Base-by-base conservation (phyloP, 1,139 yeast species). In the Magnusiomyces ingens region DNA sequence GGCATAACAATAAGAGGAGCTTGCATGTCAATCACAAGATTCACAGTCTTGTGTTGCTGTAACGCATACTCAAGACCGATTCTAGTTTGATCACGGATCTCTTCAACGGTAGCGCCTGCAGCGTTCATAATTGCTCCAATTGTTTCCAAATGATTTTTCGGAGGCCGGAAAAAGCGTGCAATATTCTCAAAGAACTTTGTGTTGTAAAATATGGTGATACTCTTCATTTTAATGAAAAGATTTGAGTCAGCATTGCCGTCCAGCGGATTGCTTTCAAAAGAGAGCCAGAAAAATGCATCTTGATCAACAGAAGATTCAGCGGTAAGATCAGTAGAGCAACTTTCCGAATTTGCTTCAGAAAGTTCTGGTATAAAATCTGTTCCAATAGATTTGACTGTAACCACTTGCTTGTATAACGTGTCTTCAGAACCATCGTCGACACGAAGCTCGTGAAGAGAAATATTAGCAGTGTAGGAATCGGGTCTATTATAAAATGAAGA, bases 1-100 rank as follows among this genome's bases (percentile, higher is more conserved):
- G 99, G 99, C 42, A 93, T 63, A n/a, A 93, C 86, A 32, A 94
- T 81, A 59, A 94, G 75, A 0, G 99, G 99, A 0, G 99, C 96
- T 64, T 91, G 96, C 50, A 94, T 74, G 67, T 94, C 98, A 57
- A 93, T 77, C 61, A 86, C 82, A 26, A 91, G 79, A 64, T 89
- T 85, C 51, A 91, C 73, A 0, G 98, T 91, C 66, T 91, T 90
- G 70, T 93, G 99, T 63, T 93, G 96, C 58, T 90, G 95, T 59
- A 94, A 75, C 0, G 96, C 95, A 62, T 94, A 90, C 67, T 91
- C 96, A 38, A 94, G 76, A 0, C 99, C 98, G 58, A 94, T 79
- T 64, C 98, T 76, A 0, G 99, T 93, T 66, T 90, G 96, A 32
- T 85, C 77, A 0, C 96, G 83, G 58, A 94, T 74, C 1, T 95